phyloP scores from a whole-genome alignment of 495 filamentous ascomycete species.

The Friedmanniomyces simplex region DNA sequence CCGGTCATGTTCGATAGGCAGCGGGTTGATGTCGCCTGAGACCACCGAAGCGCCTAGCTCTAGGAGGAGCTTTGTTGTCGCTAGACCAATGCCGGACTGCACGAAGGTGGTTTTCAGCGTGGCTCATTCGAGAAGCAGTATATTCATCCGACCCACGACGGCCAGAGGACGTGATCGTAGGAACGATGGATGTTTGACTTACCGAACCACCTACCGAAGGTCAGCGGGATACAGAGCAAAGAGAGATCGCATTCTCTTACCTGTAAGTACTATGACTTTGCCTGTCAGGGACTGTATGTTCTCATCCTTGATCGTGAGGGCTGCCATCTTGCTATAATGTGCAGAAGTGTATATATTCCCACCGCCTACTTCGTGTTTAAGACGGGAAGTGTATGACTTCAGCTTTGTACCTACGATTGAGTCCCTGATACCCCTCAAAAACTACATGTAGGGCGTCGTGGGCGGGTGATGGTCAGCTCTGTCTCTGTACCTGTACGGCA shows the following conservation, averaged over 20 bases:
- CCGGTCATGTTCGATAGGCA: constrained; percentile 2
- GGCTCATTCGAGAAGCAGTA: not conserved
- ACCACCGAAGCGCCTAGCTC: constrained; percentile 6
- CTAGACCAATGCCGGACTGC: constrained; percentile 14
- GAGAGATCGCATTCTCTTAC: not conserved
- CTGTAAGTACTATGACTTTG: constrained; percentile 12
- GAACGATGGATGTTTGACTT: not conserved
- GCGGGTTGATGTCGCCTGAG: constrained; percentile 8
- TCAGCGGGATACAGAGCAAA: not conserved
- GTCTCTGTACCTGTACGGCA: no score
- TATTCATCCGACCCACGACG: not conserved
- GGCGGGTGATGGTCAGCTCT: no score
- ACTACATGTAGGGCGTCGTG: no score
- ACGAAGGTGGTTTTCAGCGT: not conserved
- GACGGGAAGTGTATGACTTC: no score
- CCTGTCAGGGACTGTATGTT: constrained; percentile 3
- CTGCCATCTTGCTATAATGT: not conserved
- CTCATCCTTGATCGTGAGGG: constrained; percentile 4
- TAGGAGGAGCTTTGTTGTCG: constrained; percentile 10
- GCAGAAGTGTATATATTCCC: not conserved
- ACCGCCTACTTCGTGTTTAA: no score
- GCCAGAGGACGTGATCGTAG: not conserved
- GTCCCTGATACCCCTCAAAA: no score
- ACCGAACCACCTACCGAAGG: constrained; percentile 6
- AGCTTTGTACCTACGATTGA: not conserved